Conservation (phyloP, 345 rosid genomes). For the Noccaea caerulescens region DNA sequence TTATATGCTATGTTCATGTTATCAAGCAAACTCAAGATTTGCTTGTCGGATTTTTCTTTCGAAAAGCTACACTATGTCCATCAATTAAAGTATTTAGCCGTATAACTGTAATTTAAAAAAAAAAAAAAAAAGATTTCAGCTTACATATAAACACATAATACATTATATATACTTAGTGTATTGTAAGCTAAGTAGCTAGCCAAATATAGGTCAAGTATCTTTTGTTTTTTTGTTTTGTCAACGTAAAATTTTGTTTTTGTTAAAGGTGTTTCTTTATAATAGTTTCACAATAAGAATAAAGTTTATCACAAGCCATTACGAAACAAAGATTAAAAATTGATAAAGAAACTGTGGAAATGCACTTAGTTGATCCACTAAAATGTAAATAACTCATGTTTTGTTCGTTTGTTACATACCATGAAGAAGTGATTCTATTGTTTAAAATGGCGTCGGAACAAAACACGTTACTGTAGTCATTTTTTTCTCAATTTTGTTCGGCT, state of each 20-base stretch:
- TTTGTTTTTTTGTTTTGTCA: not conserved
- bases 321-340: too few relatives aligned
- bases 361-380: not conserved
- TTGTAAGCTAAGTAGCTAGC: slow-evolving; percentile 15
- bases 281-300: not conserved
- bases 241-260: not conserved
- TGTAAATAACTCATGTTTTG: not conserved
- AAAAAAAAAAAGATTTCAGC: not conserved
- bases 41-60: slow-evolving; percentile 41
- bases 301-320: not conserved
- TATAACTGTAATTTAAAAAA: not conserved
- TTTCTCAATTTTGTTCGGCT: not conserved
- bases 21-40: slow-evolving; percentile 47
- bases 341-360: not conserved
- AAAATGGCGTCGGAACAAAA: not conserved
- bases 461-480: not conserved
- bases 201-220: slow-evolving; percentile 31
- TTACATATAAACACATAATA: not conserved
- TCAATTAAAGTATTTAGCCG: slow-evolving; percentile 19
- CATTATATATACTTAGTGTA: not conserved
- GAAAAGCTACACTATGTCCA: slow-evolving; percentile 36
- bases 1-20: slow-evolving; percentile 43
- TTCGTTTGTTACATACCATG: not conserved
- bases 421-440: not conserved
- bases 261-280: not conserved